Evolutionary conservation across 495 filamentous ascomycete species (phyloP).

Genomic region (Neurospora sp.): DNA sequence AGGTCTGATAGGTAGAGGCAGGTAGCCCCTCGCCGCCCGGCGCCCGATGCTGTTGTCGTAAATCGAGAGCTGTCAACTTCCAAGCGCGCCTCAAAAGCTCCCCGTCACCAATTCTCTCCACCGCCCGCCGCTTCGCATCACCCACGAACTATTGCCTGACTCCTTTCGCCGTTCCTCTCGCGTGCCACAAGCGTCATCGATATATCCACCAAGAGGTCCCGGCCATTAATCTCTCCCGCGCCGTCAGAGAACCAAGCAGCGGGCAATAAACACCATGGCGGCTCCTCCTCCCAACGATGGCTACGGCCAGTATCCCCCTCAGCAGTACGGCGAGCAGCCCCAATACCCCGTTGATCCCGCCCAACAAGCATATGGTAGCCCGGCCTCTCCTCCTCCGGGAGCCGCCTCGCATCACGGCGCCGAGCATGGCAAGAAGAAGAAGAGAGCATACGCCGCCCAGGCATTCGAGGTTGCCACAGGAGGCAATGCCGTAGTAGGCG

Average conservation of each 20-base stretch:
- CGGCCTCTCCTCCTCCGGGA: constrained; percentile 28
- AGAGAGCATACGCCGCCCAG: constrained; percentile 84
- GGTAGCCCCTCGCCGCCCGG: not conserved
- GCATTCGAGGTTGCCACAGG: constrained; percentile 90
- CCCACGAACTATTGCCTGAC: not conserved
- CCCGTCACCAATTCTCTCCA: not conserved
- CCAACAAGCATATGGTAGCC: constrained; percentile 26
- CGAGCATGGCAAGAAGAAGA: constrained; percentile 62
- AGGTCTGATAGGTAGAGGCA: not conserved
- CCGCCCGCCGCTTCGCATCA: not conserved
- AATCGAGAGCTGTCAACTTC: not conserved
- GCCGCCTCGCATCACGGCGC: constrained; percentile 29
- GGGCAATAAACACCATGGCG: constrained; percentile 33
- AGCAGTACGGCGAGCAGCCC: constrained; percentile 45
- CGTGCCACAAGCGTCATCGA: not conserved
- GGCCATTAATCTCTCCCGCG: not conserved
- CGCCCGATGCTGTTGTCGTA: not conserved
- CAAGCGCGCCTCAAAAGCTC: not conserved
- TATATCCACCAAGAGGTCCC: not conserved
- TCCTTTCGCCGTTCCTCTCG: not conserved
- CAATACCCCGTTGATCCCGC: constrained; percentile 26
- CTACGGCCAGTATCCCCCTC: constrained; percentile 53
- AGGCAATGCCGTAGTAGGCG: constrained; percentile 63
- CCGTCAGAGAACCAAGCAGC: not conserved
- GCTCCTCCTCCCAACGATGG: constrained; percentile 39